Conservation (phyloP, 305 asterid species). For the Nicotiana rustica region DNA sequence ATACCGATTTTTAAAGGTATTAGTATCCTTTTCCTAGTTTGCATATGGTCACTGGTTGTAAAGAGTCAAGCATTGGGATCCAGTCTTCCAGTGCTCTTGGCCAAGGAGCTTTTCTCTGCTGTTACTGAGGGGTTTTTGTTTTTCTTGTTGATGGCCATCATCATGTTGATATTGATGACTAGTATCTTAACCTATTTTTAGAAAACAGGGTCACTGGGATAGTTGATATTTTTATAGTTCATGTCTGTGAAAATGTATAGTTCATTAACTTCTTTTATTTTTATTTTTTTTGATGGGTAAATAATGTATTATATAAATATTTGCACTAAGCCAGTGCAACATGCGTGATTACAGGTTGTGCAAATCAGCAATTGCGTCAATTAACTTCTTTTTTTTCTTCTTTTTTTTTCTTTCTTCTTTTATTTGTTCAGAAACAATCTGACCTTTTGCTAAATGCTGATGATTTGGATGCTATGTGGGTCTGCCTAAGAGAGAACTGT, state of each 20-base stretch:
- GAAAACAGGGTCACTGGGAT: background rate
- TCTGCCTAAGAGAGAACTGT: constrained; percentile 96
- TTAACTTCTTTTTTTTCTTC: no score
- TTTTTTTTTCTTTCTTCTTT: background rate
- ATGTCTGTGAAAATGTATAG: background rate
- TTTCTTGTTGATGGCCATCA: background rate
- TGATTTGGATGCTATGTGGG: constrained; percentile 99
- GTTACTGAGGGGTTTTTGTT: background rate
- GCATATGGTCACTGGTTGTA: constrained; percentile 8
- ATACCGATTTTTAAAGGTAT: constrained; percentile 94
- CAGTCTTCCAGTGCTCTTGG: background rate
- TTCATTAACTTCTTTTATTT: constrained; percentile 37
- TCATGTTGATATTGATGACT: background rate
- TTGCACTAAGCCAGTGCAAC: no score
- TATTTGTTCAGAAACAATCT: constrained; percentile 87
- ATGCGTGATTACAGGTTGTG: no score
- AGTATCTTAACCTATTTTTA: background rate
- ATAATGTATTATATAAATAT: no score
- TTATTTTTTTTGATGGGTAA: constrained; percentile 30
- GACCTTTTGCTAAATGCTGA: constrained; percentile 98
- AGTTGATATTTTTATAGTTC: background rate
- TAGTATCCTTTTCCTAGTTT: background rate
- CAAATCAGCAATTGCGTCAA: no score
- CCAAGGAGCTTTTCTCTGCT: background rate
- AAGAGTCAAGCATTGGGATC: background rate